phyloP scores from a whole-genome alignment of 1,284 basidiomycete species.

The Puccinia horiana region DNA sequence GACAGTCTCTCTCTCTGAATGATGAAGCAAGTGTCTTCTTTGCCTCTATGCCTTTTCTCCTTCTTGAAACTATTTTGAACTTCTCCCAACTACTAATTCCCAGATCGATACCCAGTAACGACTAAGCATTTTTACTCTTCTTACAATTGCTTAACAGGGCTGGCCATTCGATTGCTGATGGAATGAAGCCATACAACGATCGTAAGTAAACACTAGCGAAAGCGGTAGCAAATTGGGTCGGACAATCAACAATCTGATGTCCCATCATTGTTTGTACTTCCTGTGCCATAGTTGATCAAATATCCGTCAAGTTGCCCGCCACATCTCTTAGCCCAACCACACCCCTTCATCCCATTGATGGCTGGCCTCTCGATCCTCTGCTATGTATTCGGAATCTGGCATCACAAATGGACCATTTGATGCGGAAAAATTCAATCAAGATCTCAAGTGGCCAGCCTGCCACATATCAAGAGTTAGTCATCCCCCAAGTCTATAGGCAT shows the following conservation, averaged over 20 bases:
- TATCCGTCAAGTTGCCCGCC: conserved; percentile 32
- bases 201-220: conserved; percentile 8
- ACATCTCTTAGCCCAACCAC: not conserved
- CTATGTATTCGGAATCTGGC: not conserved
- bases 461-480: conserved; percentile 38
- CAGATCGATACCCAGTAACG: not conserved
- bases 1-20: not conserved
- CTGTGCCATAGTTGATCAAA: not conserved
- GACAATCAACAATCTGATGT: not conserved
- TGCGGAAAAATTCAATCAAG: conserved; percentile 8
- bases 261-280: not conserved
- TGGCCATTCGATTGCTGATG: conserved; percentile 2
- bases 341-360: conserved; percentile 36
- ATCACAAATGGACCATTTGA: conserved; percentile 6
- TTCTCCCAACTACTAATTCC: not conserved
- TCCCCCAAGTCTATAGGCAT: not conserved
- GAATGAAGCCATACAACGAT: conserved; percentile 9
- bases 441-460: conserved; percentile 10
- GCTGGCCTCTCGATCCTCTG: conserved; percentile 37
- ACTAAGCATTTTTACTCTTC: not conserved
- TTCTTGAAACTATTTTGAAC: too few relatives aligned
- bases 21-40: not conserved
- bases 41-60: not conserved
- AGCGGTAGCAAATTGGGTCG: not conserved
- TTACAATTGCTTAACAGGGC: conserved; percentile 34